Base-by-base conservation (phyloP, 2,329 filamentous ascomycete genomes). In the Botrytis paeoniae region DNA sequence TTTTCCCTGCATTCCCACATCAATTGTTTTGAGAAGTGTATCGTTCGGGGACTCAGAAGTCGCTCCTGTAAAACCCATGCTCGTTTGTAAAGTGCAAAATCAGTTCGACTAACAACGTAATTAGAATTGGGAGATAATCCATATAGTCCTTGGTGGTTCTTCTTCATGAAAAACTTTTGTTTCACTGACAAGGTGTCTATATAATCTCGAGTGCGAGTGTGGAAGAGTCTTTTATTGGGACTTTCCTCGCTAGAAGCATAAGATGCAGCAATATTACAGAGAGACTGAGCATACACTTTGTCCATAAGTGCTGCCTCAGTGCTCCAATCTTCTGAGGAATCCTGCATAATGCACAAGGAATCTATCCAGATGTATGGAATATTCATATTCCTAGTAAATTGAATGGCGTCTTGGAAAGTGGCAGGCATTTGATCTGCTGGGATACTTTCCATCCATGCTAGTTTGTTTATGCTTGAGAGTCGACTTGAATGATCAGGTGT, bases 141-240 rank as follows among this genome's bases (percentile, higher is more conserved):
- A 41, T 29, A 39, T 0, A n/a, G 1, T 4, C 14, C 12, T n/a
- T n/a, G 60, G 2, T n/a, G 10, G 7, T 3, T 5, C 0, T 41
- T 4, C 7, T 9, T 18, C 14, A 12, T 5, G 14, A 10, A 1
- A 16, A 20, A 5, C 37, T 62, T 62, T 29, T n/a, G 3, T 25
- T 12, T 16, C 3, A 45, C 4, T 37, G 22, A 2, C 6, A 3
- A 12, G 41, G 22, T 12, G 3, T 0, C 6, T 18, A n/a, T 41
- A 14, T 54, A 10, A 12, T 57, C 20, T 39, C 0, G 0, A 18
- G 22, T 57, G 20, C 35, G 25, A 39, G 25, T 29, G 39, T 39
- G 10, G 18, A 51, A 69, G 16, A 69, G 25, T 3, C 25, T 1
- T 4, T n/a, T 4, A 12, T 57, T 41, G 39, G 16, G 39, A 41